A percentile compares a stretch with the other conserved stretches of the same genome.
phyloP scores from a whole-genome alignment of 1,284 basidiomycete genomes.

The Puccinia sorghi region DNA sequence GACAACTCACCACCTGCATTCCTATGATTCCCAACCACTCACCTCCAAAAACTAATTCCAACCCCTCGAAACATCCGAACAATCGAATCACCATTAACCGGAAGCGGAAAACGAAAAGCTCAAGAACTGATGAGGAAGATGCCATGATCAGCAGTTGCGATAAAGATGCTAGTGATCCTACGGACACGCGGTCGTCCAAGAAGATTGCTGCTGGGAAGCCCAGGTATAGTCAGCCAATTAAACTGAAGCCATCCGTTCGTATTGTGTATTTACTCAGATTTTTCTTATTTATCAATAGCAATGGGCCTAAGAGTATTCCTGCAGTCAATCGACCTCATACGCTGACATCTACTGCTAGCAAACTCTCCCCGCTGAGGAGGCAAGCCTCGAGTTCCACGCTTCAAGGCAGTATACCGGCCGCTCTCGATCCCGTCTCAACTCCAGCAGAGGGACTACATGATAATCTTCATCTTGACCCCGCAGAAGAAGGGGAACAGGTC shows the following conservation, averaged over 20 bases:
- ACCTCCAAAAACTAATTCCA: background rate
- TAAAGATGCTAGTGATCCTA: background rate
- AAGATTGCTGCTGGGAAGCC: slow-evolving; percentile 13
- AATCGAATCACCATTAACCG: background rate
- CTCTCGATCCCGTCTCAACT: background rate
- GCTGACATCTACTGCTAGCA: background rate
- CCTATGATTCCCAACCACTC: background rate
- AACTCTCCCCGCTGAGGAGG: slow-evolving; percentile 2
- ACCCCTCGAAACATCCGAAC: slow-evolving; percentile 21
- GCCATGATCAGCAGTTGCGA: background rate
- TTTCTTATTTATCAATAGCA: background rate
- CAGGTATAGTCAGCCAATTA: slow-evolving; percentile 39
- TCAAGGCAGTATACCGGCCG: background rate
- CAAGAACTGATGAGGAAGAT: slow-evolving; percentile 32
- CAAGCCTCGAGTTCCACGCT: slow-evolving; percentile 2
- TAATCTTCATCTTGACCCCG: background rate
- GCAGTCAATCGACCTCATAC: background rate
- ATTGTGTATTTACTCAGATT: background rate
- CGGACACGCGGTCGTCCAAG: slow-evolving; percentile 7
- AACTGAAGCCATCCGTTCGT: background rate
- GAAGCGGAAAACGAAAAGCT: slow-evolving; percentile 14
- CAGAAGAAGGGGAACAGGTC: background rate
- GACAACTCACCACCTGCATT: background rate
- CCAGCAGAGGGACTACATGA: background rate
- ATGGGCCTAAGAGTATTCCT: background rate